Evolutionary conservation across 2,329 filamentous ascomycete genomes (phyloP).

Genomic region (Paecilomyces sp.): DNA sequence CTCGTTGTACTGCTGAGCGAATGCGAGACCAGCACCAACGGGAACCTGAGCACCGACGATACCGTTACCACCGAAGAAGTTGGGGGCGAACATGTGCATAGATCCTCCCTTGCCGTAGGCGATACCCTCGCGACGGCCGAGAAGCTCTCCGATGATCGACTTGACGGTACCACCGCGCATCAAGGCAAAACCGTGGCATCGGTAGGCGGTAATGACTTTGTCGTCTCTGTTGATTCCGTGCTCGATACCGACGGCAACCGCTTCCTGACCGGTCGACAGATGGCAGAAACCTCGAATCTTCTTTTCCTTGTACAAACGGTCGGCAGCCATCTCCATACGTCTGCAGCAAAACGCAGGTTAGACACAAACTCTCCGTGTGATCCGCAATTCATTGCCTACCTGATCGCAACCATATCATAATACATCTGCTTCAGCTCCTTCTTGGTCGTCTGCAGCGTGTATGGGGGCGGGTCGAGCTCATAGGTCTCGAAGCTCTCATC

Average conservation of each 20-base stretch:
- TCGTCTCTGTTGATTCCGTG: conserved; percentile 86
- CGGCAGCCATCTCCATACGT: conserved; percentile 99
- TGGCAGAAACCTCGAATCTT: conserved; percentile 99
- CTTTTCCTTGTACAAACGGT: conserved; percentile 99
- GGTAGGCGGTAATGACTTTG: conserved; percentile 95
- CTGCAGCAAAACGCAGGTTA: conserved; percentile 39
- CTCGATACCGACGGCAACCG: conserved; percentile 93
- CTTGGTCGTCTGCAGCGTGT: conserved; percentile 91
- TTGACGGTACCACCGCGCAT: conserved; percentile 91
- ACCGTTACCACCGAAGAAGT: conserved; percentile 98
- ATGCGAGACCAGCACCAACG: conserved; percentile 91
- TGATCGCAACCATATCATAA: conserved; percentile 88
- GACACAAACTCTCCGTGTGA: background rate
- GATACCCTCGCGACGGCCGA: conserved; percentile 92
- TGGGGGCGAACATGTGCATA: conserved; percentile 99
- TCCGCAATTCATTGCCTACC: conserved; percentile 52
- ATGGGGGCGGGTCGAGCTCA: conserved; percentile 91
- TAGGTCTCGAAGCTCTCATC: conserved; percentile 99
- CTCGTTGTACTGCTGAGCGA: conserved; percentile 89
- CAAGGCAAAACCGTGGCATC: conserved; percentile 95
- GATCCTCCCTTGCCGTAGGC: conserved; percentile 98
- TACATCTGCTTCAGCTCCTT: conserved; percentile 99
- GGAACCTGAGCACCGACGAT: conserved; percentile 98
- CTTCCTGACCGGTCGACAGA: conserved; percentile 95
- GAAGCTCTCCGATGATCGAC: conserved; percentile 90